Percentiles rank a stretch among this genome's conserved stretches.
Conservation (phyloP, 495 filamentous ascomycete genomes). For the Clavariopsis aquatica region DNA sequence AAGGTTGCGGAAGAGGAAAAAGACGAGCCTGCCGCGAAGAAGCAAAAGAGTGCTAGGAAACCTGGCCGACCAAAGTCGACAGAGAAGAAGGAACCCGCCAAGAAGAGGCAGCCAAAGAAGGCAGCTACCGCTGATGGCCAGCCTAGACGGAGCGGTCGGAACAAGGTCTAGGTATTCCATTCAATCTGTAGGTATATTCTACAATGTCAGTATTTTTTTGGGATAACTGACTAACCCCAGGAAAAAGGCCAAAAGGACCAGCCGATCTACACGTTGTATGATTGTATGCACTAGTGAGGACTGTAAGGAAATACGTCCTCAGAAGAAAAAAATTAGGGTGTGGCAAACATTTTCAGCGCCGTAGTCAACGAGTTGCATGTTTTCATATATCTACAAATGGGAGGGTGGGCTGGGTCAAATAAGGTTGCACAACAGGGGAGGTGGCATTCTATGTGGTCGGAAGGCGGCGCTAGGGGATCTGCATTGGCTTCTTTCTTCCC, state of each 20-base stretch:
- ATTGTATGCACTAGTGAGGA: not conserved
- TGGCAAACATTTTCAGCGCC: not conserved
- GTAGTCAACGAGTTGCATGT: not conserved
- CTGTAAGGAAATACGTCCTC: not conserved
- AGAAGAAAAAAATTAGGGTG: not conserved
- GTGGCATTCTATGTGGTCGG: constrained; percentile 16
- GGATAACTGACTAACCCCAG: not conserved
- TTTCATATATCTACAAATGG: not conserved
- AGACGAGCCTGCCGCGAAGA: constrained; percentile 41
- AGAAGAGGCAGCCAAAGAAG: constrained; percentile 45
- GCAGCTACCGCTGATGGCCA: constrained; percentile 46
- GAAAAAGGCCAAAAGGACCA: not conserved
- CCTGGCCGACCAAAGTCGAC: constrained; percentile 50
- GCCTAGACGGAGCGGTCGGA: constrained; percentile 43
- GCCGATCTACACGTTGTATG: not conserved
- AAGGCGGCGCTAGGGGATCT: constrained; percentile 1
- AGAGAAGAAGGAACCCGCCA: constrained; percentile 39
- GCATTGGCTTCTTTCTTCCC: not conserved
- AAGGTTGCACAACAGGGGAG: not conserved
- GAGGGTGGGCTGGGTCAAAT: not conserved
- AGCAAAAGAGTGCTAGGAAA: constrained; percentile 45
- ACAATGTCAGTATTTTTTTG: not conserved
- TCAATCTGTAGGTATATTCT: not conserved
- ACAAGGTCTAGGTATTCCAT: constrained; percentile 33
- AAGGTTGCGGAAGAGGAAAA: constrained; percentile 8